phyloP scores from a whole-genome alignment of 2,329 filamentous ascomycete species.

The Trichoderma koningiopsis region DNA sequence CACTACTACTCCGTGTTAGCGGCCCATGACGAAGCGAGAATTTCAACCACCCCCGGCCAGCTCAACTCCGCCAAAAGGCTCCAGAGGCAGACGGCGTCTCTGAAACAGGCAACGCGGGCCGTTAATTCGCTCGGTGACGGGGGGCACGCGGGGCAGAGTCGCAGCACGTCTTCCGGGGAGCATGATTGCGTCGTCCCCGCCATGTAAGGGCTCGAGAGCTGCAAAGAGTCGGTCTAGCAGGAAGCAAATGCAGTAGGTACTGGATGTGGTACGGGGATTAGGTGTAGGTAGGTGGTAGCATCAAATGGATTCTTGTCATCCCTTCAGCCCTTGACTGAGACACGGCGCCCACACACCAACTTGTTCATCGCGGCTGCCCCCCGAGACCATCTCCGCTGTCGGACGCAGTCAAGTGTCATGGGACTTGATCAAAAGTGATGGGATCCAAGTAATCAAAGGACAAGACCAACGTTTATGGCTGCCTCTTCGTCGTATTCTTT shows the following conservation, averaged over 20 bases:
- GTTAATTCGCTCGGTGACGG: conserved; percentile 3
- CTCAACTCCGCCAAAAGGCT: not conserved
- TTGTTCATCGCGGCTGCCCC: not conserved
- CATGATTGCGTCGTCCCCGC: not conserved
- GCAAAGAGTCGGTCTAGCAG: conserved; percentile 11
- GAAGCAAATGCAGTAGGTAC: too few relatives aligned
- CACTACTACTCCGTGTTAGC: not conserved
- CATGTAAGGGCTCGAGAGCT: not conserved
- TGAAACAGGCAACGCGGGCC: not conserved
- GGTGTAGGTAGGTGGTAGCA: too few relatives aligned
- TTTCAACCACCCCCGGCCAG: not conserved
- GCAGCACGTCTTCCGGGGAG: conserved; percentile 6
- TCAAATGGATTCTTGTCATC: not conserved
- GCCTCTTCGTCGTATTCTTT: not conserved
- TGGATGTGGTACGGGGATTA: too few relatives aligned
- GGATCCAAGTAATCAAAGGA: not conserved
- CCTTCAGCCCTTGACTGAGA: conserved; percentile 5
- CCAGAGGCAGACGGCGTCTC: conserved; percentile 6
- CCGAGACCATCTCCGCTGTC: conserved; percentile 20
- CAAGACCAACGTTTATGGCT: not conserved
- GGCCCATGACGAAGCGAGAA: not conserved
- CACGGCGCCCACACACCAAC: conserved; percentile 16
- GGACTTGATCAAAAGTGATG: conserved; percentile 3
- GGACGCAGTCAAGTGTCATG: conserved; percentile 24
- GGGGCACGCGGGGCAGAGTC: conserved; percentile 10